These are phyloP conservation scores for Heritiera fomes DNA, from an alignment of 345 rosid genomes.

Conservation along the genomic window DNA sequence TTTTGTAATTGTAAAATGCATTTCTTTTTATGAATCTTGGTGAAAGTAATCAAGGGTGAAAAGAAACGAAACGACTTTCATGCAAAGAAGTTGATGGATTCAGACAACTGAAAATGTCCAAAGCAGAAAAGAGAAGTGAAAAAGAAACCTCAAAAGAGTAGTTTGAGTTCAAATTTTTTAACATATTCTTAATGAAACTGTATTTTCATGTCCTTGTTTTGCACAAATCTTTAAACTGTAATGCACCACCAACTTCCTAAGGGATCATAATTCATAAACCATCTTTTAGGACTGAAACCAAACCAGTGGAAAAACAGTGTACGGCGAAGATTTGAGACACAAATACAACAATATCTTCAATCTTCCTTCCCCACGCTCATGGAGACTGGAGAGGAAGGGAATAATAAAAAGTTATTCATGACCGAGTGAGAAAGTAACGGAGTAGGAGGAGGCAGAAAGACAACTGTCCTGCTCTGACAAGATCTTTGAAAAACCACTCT, in stretches of 20 bases:
- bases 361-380: no score
- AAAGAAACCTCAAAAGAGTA: not conserved
- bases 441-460: not conserved
- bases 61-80: not conserved
- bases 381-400: no score
- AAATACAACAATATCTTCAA: not conserved
- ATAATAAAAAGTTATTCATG: not conserved
- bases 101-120: not conserved
- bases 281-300: no score
- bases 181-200: not conserved
- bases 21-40: not conserved
- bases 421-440: not conserved
- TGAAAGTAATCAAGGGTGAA: not conserved
- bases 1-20: not conserved
- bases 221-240: not conserved
- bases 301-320: no score
- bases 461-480: not conserved
- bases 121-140: not conserved
- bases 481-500: not conserved
- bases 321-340: no score
- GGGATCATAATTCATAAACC: no score
- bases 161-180: not conserved
- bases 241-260: no score
- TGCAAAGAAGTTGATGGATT: not conserved
- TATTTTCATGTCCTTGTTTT: not conserved